These are phyloP conservation scores for Fraxinus anomala DNA, from an alignment of 257 asterid species.

Conservation along the genomic window DNA sequence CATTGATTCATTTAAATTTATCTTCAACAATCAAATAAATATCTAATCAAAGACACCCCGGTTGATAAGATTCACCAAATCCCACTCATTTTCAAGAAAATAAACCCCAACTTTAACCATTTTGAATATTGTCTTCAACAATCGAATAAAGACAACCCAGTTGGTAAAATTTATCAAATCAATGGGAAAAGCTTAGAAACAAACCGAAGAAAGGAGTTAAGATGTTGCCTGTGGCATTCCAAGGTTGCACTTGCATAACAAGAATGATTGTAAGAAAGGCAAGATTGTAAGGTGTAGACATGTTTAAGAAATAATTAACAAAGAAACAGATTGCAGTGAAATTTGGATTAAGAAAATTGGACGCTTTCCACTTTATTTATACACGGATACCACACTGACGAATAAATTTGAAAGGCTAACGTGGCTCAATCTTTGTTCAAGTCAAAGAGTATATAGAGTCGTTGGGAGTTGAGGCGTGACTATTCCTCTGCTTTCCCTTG, in stretches of 20 bases:
- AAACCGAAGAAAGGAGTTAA: constrained; percentile 48
- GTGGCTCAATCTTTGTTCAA: too few species aligned
- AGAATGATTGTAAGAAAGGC: constrained; percentile 38
- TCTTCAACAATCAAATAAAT: not conserved
- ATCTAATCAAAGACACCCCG: not conserved
- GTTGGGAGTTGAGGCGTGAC: too few species aligned
- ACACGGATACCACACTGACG: too few species aligned
- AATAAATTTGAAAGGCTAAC: too few species aligned
- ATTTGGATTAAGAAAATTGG: too few species aligned
- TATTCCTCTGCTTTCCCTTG: too few species aligned
- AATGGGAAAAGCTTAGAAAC: not conserved
- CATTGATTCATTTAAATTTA: not conserved
- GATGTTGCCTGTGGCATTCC: constrained; percentile 39
- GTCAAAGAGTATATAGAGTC: too few species aligned
- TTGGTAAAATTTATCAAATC: not conserved
- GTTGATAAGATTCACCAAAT: not conserved
- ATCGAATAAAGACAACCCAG: not conserved
- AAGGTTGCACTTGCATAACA: constrained; percentile 33
- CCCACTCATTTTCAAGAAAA: not conserved
- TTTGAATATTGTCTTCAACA: not conserved
- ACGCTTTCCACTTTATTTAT: too few species aligned
- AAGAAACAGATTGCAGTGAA: too few species aligned
- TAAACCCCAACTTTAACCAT: not conserved
- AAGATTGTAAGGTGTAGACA: constrained; percentile 41
- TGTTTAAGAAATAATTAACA: not conserved